These are phyloP conservation scores for sunflower (Helianthus annuus) DNA, from an alignment of 129 eudicot genomes.

Conservation along the genomic window DNA sequence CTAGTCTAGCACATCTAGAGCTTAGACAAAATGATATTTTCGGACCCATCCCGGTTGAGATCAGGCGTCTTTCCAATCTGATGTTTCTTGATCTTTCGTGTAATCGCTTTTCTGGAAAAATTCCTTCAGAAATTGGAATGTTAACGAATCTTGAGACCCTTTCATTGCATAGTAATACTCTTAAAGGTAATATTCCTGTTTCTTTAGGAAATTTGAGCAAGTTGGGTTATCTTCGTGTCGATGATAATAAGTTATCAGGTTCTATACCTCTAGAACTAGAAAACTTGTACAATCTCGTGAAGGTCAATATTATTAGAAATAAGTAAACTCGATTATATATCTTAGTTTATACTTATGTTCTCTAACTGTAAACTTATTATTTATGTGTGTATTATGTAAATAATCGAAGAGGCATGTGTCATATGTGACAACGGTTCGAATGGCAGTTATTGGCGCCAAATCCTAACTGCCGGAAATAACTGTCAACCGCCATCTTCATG, in stretches of 20 bases:
- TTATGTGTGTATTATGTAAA: too few species aligned
- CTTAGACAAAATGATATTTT: conserved; percentile 22
- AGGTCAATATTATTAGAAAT: too few species aligned
- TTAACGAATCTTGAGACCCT: conserved; percentile 20
- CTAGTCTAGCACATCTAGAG: conserved; percentile 30
- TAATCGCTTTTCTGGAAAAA: conserved; percentile 29
- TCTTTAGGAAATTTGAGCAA: conserved; percentile 23
- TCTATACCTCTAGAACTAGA: conserved; percentile 27
- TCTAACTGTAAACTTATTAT: too few species aligned
- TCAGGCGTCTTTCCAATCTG: conserved; percentile 31
- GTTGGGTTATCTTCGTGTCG: not conserved
- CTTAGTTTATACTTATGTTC: too few species aligned
- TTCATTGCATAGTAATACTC: not conserved
- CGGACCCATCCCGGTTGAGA: conserved; percentile 24
- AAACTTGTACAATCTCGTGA: conserved; percentile 17
- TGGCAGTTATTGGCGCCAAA: too few species aligned
- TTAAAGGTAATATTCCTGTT: conserved; percentile 14
- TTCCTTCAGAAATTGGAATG: conserved; percentile 41
- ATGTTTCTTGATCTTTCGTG: conserved; percentile 36
- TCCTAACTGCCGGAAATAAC: too few species aligned
- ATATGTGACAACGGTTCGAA: too few species aligned
- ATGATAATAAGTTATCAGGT: conserved; percentile 27
- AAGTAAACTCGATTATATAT: too few species aligned
- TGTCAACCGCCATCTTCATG: too few species aligned
- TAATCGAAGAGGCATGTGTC: too few species aligned